A percentile compares a stretch with the other conserved stretches of the same genome.
Evolutionary conservation across 75 land plant genomes (phyloP).

Genomic region (Pseudotsuga menziesii): DNA sequence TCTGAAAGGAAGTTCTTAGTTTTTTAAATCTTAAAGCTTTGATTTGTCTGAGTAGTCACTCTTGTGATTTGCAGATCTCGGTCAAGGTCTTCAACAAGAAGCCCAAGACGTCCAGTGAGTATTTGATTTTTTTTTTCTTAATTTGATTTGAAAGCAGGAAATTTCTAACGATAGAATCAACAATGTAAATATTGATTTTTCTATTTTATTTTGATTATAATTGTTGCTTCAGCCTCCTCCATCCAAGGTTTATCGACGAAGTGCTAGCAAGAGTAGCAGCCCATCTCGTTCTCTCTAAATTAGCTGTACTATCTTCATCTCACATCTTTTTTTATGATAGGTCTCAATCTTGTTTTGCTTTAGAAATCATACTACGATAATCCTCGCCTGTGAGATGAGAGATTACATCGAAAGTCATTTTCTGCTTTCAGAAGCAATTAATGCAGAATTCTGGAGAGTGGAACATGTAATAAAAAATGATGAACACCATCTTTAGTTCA

Average conservation of each 20-base stretch:
- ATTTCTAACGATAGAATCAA: neutral
- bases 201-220: neutral
- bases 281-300: conserved; percentile 4
- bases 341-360: neutral
- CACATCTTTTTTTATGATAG: neutral
- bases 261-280: conserved; percentile 5
- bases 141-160: neutral
- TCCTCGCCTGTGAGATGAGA: neutral
- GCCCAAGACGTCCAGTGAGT: neutral
- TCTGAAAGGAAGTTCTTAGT: neutral
- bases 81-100: conserved; percentile 6
- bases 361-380: neutral
- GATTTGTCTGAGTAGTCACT: neutral
- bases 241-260: neutral
- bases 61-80: conserved; percentile 5
- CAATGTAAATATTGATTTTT: neutral
- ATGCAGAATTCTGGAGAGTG: neutral
- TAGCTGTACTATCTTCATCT: neutral
- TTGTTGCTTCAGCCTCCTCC: conserved; percentile 4
- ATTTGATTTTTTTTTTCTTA: neutral
- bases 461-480: neutral
- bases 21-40: neutral
- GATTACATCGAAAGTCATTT: neutral
- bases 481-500: neutral
- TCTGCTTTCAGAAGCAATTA: neutral